Evolutionary conservation across 371 early-diverging fungal genomes (phyloP).

Genomic region (Dichotomocladium elegans): DNA sequence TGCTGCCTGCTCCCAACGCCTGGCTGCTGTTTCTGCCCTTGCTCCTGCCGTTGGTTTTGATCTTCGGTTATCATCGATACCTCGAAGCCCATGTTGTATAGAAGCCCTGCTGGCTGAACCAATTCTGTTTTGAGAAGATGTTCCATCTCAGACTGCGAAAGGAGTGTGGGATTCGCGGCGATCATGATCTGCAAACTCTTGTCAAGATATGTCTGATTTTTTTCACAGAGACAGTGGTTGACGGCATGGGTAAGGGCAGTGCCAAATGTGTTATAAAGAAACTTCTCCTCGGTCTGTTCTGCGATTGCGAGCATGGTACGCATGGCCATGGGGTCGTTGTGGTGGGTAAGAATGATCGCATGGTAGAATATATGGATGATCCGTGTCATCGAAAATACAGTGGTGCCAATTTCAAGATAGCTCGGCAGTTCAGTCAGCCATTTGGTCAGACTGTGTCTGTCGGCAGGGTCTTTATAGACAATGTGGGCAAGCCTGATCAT

Average conservation of each 20-base stretch:
- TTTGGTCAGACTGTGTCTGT: constrained; percentile 13
- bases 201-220: not conserved
- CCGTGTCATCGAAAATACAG: constrained; percentile 18
- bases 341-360: constrained; percentile 7
- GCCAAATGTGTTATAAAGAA: constrained; percentile 23
- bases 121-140: no score
- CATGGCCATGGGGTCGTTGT: no score
- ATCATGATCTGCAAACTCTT: not conserved
- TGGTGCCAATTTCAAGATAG: constrained; percentile 20
- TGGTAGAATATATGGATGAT: constrained; percentile 37
- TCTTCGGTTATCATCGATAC: no score
- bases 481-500: constrained; percentile 30
- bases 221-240: constrained; percentile 2
- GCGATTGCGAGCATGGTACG: constrained; percentile 38
- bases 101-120: no score
- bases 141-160: no score
- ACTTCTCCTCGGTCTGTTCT: constrained; percentile 21
- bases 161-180: no score
- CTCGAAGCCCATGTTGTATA: no score
- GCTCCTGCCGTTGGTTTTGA: no score
- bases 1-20: no score
- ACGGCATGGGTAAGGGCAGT: constrained; percentile 6
- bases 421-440: constrained; percentile 35
- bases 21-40: no score
- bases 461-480: constrained; percentile 6